Evolutionary conservation across 2,329 filamentous ascomycete genomes (phyloP).

Genomic region (Didymella lethalis): DNA sequence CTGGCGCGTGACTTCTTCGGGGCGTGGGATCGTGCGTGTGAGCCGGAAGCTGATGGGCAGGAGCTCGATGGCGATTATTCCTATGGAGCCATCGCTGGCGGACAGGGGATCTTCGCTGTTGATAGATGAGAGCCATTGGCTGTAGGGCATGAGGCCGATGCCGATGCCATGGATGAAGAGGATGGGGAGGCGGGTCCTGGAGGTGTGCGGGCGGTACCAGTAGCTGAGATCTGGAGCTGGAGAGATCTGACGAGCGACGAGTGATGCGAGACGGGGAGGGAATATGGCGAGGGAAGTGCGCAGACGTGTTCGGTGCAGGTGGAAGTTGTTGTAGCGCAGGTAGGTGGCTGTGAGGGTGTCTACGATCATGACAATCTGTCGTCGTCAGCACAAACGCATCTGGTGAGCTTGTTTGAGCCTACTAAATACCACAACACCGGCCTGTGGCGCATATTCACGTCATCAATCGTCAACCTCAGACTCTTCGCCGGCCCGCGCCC

Average conservation of each 20-base stretch:
- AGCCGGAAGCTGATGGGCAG: conserved; percentile 71
- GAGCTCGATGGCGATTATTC: conserved; percentile 71
- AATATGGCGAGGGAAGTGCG: conserved; percentile 61
- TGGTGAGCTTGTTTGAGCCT: conserved; percentile 35
- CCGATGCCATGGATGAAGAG: conserved; percentile 77
- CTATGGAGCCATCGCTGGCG: conserved; percentile 58
- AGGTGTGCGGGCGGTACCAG: conserved; percentile 71
- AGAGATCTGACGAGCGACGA: conserved; percentile 59
- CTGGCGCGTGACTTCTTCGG: conserved; percentile 63
- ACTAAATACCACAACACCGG: conserved; percentile 71
- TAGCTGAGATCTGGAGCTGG: conserved; percentile 64
- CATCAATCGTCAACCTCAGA: conserved; percentile 72
- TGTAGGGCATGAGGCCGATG: conserved; percentile 71
- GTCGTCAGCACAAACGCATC: neutral
- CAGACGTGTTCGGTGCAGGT: conserved; percentile 58
- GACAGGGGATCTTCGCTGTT: conserved; percentile 44
- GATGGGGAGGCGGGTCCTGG: conserved; percentile 64
- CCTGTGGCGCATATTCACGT: conserved; percentile 66
- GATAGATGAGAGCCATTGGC: conserved; percentile 64
- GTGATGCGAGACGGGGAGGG: conserved; percentile 64
- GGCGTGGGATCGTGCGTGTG: conserved; percentile 61
- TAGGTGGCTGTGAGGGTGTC: conserved; percentile 53
- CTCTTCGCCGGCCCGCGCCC: conserved; percentile 65
- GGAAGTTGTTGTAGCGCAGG: conserved; percentile 61
- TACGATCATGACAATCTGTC: conserved; percentile 61